A percentile compares a stretch with the other conserved stretches of the same genome.
Conservation (phyloP, 306 rosid species). For the Herpetospermum pedunculosum region DNA sequence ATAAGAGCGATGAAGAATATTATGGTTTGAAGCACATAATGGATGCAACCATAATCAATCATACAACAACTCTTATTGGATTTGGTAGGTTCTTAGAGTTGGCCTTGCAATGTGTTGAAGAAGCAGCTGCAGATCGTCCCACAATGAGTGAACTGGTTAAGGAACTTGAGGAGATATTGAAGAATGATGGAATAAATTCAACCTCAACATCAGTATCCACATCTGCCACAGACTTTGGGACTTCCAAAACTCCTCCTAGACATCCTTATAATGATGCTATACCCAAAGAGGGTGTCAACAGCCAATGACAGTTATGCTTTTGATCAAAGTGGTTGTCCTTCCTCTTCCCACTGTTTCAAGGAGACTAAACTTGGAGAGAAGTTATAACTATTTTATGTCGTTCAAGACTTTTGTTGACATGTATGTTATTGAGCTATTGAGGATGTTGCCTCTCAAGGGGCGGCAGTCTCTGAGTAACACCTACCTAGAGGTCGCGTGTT, state of each 20-base stretch:
- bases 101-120: slow-evolving; percentile 79
- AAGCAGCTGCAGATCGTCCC: slow-evolving; percentile 68
- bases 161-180: slow-evolving; percentile 57
- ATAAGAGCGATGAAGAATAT: slow-evolving; percentile 38
- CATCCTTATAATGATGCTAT: slow-evolving; percentile 58
- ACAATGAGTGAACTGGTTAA: slow-evolving; percentile 84
- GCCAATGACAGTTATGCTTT: slow-evolving; percentile 30
- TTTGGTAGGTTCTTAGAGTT: slow-evolving; percentile 67
- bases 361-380: neutral
- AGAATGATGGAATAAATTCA: slow-evolving; percentile 68
- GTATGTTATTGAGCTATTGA: neutral
- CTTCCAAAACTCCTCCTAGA: slow-evolving; percentile 25
- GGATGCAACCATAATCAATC: slow-evolving; percentile 47
- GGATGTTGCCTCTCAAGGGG: neutral
- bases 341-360: neutral
- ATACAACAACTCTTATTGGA: slow-evolving; percentile 29
- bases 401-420: neutral
- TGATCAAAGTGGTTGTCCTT: slow-evolving; percentile 34
- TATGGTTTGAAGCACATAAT: slow-evolving; percentile 53
- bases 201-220: slow-evolving; percentile 76
- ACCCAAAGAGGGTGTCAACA: slow-evolving; percentile 26
- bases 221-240: slow-evolving; percentile 65
- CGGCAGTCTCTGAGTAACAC: neutral
- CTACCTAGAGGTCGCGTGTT: too few relatives aligned
- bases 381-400: neutral